Evolutionary conservation across 108 stramenopile species (phyloP).

Genomic region (Asterionellopsis glacialis): DNA sequence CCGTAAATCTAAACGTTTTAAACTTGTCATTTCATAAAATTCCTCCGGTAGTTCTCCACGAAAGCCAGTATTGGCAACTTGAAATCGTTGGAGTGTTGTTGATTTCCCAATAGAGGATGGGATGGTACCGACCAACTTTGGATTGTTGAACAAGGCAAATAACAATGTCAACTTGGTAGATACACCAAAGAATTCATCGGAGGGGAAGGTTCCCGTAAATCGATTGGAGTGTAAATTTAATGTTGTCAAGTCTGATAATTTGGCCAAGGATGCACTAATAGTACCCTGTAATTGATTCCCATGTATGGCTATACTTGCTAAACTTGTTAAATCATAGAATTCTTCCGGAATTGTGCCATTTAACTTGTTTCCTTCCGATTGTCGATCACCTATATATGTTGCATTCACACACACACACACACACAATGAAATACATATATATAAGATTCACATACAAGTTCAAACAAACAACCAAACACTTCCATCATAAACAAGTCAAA

Average conservation of each 20-base stretch:
- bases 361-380: slow-evolving; percentile 19
- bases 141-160: neutral
- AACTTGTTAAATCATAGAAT: slow-evolving; percentile 7
- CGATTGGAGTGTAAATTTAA: slow-evolving; percentile 27
- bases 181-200: neutral
- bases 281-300: slow-evolving; percentile 30
- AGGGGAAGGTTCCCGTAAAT: slow-evolving; percentile 9
- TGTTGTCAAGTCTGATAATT: slow-evolving; percentile 12
- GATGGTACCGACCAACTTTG: neutral
- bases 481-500: too few relatives aligned
- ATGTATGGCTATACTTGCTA: slow-evolving; percentile 32
- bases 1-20: neutral
- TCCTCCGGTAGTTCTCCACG: slow-evolving; percentile 48
- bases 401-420: too few relatives aligned
- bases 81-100: neutral
- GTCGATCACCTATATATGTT: too few relatives aligned
- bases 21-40: slow-evolving; percentile 9
- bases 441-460: too few relatives aligned
- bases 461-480: too few relatives aligned
- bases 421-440: too few relatives aligned
- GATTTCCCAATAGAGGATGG: neutral
- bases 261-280: slow-evolving; percentile 14
- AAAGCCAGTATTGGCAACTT: slow-evolving; percentile 47
- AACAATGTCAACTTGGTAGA: too few relatives aligned
- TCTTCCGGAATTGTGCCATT: slow-evolving; percentile 18